phyloP scores from a whole-genome alignment of 148 eudicot species.

The Chenopodium berlandieri region DNA sequence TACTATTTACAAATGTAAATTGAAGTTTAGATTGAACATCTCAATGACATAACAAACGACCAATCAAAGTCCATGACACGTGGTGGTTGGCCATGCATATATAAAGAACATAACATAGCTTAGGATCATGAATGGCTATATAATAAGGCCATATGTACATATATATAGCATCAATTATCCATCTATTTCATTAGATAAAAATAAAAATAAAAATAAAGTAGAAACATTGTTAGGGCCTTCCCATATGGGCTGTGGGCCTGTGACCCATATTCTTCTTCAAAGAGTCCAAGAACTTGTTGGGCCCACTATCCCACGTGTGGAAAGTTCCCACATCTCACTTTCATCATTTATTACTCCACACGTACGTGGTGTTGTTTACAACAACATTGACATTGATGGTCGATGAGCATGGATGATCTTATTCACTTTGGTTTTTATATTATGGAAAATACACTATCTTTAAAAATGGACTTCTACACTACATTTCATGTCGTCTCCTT shows the following conservation, averaged over 20 bases:
- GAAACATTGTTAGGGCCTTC: conserved; percentile 21
- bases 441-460: too few relatives aligned
- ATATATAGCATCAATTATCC: not conserved
- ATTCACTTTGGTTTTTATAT: not conserved
- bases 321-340: conserved; percentile 35
- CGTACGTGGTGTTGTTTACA: conserved; percentile 27
- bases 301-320: conserved; percentile 42
- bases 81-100: conserved; percentile 14
- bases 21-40: not conserved
- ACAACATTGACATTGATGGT: conserved; percentile 12
- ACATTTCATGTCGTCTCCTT: too few relatives aligned
- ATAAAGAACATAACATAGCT: not conserved
- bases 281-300: conserved; percentile 13
- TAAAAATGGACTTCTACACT: too few relatives aligned
- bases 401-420: not conserved
- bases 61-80: conserved; percentile 11
- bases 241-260: conserved; percentile 33
- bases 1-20: too few relatives aligned
- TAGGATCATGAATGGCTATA: conserved; percentile 11
- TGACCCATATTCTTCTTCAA: conserved; percentile 8
- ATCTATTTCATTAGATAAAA: not conserved
- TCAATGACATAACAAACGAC: not conserved
- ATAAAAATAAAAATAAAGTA: not conserved
- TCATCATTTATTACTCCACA: conserved; percentile 39
- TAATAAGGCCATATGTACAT: not conserved